Percentiles rank a stretch among this genome's conserved stretches.
Evolutionary conservation across 75 land plant genomes (phyloP).

Genomic region (Pinus tabuliformis): DNA sequence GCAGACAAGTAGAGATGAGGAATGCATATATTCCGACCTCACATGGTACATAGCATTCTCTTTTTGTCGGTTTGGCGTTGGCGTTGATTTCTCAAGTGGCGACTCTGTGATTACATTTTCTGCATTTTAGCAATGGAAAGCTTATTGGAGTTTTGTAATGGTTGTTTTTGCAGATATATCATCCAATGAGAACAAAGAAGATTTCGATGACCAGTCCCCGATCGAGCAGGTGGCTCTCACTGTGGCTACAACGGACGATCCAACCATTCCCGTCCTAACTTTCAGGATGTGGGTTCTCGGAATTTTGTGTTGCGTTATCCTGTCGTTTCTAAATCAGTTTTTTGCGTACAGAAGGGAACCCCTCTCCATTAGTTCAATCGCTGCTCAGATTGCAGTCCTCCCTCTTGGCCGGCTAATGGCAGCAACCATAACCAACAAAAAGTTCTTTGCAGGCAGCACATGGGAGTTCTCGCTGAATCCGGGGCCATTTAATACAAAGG

Average conservation of each 20-base stretch:
- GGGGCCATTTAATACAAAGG: conserved; percentile 58
- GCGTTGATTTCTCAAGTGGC: no score
- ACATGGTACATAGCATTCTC: no score
- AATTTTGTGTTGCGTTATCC: conserved; percentile 46
- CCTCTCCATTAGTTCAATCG: conserved; percentile 34
- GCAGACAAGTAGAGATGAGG: no score
- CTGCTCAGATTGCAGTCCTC: conserved; percentile 39
- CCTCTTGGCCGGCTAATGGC: conserved; percentile 54
- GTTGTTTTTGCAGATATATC: neutral
- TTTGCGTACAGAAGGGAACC: conserved; percentile 67
- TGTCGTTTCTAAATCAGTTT: conserved; percentile 68
- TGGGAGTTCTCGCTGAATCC: conserved; percentile 50
- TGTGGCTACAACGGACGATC: conserved; percentile 31
- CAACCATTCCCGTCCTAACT: neutral
- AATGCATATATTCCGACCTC: no score
- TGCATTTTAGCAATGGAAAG: no score
- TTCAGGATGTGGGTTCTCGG: conserved; percentile 64
- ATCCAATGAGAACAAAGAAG: no score
- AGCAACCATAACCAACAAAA: conserved; percentile 12
- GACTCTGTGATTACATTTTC: no score
- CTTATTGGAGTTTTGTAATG: neutral
- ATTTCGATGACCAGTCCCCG: conserved; percentile 8
- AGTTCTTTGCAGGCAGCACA: conserved; percentile 6
- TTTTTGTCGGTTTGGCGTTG: no score
- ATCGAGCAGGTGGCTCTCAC: conserved; percentile 52